Percentiles rank a stretch among this genome's conserved stretches.
Evolutionary conservation across 768 basidiomycete species (phyloP).

Genomic region (Panaeolus papilionaceus): DNA sequence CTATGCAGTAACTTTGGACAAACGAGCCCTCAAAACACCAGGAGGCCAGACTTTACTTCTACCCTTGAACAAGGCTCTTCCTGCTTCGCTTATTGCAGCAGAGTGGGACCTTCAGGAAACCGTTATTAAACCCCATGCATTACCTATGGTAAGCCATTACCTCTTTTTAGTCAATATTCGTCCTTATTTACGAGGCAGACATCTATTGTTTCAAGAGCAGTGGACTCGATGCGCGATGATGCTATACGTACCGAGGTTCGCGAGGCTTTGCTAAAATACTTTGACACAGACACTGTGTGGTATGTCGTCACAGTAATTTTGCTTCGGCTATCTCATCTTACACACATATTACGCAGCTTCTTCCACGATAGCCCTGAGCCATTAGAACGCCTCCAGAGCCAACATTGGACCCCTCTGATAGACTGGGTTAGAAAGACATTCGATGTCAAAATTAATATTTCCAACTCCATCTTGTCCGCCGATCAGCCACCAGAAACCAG

Average conservation of each 20-base stretch:
- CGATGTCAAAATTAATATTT: constrained; percentile 68
- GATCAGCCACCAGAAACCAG: constrained; percentile 76
- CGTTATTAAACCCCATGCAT: constrained; percentile 85
- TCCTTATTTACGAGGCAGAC: constrained; percentile 60
- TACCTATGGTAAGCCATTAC: constrained; percentile 76
- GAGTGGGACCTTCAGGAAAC: constrained; percentile 97
- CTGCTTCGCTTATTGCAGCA: constrained; percentile 86
- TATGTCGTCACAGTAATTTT: constrained; percentile 35
- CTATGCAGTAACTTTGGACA: constrained; percentile 77
- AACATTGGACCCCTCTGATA: constrained; percentile 90
- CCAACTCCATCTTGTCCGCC: constrained; percentile 73
- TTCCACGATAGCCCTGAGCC: constrained; percentile 78
- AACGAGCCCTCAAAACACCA: constrained; percentile 87
- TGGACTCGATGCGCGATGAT: constrained; percentile 75
- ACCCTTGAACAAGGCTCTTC: constrained; percentile 70
- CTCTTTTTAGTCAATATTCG: constrained; percentile 15
- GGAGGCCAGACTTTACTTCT: constrained; percentile 77
- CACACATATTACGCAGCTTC: constrained; percentile 58
- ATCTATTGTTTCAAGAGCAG: constrained; percentile 86
- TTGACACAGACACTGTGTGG: constrained; percentile 97
- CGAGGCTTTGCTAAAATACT: constrained; percentile 75
- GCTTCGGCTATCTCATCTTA: constrained; percentile 15
- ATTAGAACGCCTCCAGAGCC: constrained; percentile 76
- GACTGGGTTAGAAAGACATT: constrained; percentile 77
- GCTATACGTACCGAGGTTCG: constrained; percentile 66